Percentiles rank a stretch among this genome's conserved stretches.
phyloP scores from a whole-genome alignment of 176 grass and related monocot species.

The Oryza rufipogon region DNA sequence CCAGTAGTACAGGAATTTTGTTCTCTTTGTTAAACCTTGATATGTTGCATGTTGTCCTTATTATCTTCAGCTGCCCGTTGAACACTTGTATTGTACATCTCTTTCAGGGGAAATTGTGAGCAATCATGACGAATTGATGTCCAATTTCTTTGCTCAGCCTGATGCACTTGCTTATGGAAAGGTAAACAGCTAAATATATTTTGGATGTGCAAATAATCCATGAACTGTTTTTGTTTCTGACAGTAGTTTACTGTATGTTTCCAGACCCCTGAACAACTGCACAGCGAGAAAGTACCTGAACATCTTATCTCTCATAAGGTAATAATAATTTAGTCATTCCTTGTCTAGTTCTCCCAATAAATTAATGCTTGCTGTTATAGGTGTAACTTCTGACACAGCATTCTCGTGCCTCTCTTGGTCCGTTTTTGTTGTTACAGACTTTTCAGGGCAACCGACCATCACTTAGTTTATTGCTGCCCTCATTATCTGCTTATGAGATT shows the following conservation, averaged over 20 bases:
- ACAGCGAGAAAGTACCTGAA: constrained; percentile 63
- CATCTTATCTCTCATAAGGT: constrained; percentile 95
- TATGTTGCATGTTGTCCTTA: constrained; percentile 11
- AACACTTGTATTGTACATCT: constrained; percentile 34
- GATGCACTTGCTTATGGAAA: constrained; percentile 99
- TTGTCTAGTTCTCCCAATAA: not conserved
- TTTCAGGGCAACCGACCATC: constrained; percentile 89
- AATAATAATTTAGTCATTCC: constrained; percentile 15
- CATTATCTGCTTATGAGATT: constrained; percentile 78
- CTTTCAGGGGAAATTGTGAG: constrained; percentile 81
- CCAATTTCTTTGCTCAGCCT: constrained; percentile 99
- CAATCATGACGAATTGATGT: constrained; percentile 98
- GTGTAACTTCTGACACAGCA: constrained; percentile 29
- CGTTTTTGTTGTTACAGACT: constrained; percentile 50
- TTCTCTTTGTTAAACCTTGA: not conserved
- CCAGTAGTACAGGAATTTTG: constrained; percentile 3
- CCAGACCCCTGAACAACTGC: constrained; percentile 89
- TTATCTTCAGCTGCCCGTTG: constrained; percentile 30
- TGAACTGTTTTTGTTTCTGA: constrained; percentile 35
- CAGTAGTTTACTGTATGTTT: constrained; percentile 20
- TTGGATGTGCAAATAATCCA: not conserved
- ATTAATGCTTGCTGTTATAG: constrained; percentile 26
- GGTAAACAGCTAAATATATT: constrained; percentile 52
- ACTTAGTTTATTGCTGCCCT: constrained; percentile 79
- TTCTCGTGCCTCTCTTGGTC: constrained; percentile 14